Conservation (phyloP, 202 grass and related monocot species). For the Elaeis oleifera region DNA sequence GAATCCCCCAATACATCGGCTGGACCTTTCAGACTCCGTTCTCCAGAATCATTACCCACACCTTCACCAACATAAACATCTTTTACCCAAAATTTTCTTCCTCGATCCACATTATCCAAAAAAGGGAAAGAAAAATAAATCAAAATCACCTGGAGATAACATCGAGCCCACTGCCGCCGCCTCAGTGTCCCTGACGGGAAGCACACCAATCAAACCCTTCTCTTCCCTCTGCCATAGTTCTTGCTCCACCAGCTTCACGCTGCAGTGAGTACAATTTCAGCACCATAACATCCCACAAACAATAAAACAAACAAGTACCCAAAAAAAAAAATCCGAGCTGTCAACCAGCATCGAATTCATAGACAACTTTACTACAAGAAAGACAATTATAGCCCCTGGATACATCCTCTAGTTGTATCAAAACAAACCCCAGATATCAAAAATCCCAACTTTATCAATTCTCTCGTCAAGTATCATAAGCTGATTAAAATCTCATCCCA, state of each 20-base stretch:
- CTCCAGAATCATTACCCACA: conserved; percentile 53
- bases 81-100: conserved; percentile 11
- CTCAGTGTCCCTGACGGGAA: conserved; percentile 74
- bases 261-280: conserved; percentile 30
- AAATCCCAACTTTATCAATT: too few species aligned
- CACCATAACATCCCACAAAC: not conserved
- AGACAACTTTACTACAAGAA: too few species aligned
- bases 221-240: conserved; percentile 96
- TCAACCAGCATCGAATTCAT: too few species aligned
- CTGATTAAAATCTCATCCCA: too few species aligned
- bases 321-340: too few species aligned
- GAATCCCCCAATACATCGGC: conserved; percentile 42
- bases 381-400: too few species aligned
- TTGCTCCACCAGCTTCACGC: conserved; percentile 95
- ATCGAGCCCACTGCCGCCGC: conserved; percentile 58
- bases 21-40: conserved; percentile 34
- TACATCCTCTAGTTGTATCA: too few species aligned
- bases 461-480: too few species aligned
- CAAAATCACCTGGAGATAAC: conserved; percentile 63
- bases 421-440: too few species aligned
- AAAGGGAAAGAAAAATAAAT: not conserved
- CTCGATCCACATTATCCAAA: conserved; percentile 1
- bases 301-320: not conserved
- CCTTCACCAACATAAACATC: conserved; percentile 33
- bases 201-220: conserved; percentile 91